phyloP scores from a whole-genome alignment of 768 basidiomycete genomes.

The Leucocoprinus birnbaumii region DNA sequence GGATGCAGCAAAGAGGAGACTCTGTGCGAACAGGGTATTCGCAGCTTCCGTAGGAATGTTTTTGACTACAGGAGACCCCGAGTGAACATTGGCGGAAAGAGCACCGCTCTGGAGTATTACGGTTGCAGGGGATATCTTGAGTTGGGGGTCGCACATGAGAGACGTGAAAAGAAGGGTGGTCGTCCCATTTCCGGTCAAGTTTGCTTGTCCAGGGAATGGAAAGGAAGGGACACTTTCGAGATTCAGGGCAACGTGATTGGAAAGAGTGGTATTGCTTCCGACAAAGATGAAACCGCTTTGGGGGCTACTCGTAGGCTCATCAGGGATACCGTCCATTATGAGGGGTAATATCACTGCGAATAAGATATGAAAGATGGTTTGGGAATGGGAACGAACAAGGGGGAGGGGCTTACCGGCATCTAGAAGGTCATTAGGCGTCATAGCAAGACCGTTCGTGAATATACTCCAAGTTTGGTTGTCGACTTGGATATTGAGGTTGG shows the following conservation, averaged over 20 bases:
- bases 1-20: neutral
- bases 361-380: no score
- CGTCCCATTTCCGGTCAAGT: neutral
- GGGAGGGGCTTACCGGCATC: neutral
- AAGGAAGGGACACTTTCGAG: neutral
- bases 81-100: neutral
- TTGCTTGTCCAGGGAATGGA: no score
- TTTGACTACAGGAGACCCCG: neutral
- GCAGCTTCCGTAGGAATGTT: neutral
- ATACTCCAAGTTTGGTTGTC: neutral
- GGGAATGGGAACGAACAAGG: no score
- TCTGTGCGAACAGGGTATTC: conserved; percentile 4
- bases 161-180: no score
- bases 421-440: no score
- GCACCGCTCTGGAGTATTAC: neutral
- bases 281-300: conserved; percentile 1
- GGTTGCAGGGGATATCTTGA: conserved; percentile 3
- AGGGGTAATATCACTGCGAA: conserved; percentile 4
- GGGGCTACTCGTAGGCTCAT: neutral
- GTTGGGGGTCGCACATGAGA: neutral
- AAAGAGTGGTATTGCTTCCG: conserved; percentile 6
- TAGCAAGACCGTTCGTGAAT: no score
- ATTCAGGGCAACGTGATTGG: neutral
- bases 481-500: neutral
- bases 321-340: no score